Evolutionary conservation across 768 basidiomycete species (phyloP).

Genomic region (Tylopilus sp.): DNA sequence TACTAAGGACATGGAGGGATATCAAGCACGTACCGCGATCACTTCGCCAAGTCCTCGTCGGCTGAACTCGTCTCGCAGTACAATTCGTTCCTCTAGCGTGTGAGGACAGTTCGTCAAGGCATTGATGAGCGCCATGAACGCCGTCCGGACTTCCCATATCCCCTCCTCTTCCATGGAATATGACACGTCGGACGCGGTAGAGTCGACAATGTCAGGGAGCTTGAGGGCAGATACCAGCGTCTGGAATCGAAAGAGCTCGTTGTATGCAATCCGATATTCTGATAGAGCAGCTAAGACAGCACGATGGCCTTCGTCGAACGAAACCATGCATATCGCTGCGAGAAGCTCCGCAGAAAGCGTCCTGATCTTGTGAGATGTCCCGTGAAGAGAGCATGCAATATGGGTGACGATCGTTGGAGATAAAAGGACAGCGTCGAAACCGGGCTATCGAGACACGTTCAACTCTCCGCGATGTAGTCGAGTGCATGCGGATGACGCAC

Average conservation of each 20-base stretch:
- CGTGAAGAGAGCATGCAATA: conserved; percentile 68
- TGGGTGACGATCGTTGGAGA: conserved; percentile 66
- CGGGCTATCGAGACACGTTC: conserved; percentile 44
- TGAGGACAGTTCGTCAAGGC: conserved; percentile 68
- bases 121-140: conserved; percentile 76
- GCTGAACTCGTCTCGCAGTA: conserved; percentile 79
- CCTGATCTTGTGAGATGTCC: conserved; percentile 64
- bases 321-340: conserved; percentile 79
- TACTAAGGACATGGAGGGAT: neutral
- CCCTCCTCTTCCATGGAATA: conserved; percentile 58
- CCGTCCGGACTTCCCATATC: conserved; percentile 77
- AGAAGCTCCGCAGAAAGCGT: conserved; percentile 72
- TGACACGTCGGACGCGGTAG: conserved; percentile 28
- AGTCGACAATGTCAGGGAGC: conserved; percentile 43
- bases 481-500: conserved; percentile 37
- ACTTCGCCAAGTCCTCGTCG: conserved; percentile 80
- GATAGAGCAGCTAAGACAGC: conserved; percentile 75
- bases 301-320: conserved; percentile 65
- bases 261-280: conserved; percentile 68
- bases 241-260: conserved; percentile 80
- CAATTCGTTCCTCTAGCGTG: conserved; percentile 70
- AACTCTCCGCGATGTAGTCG: neutral
- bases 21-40: conserved; percentile 61
- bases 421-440: conserved; percentile 64
- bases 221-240: conserved; percentile 63